phyloP scores from a whole-genome alignment of 1,284 basidiomycete species.

The Ceratobasidium sp. region DNA sequence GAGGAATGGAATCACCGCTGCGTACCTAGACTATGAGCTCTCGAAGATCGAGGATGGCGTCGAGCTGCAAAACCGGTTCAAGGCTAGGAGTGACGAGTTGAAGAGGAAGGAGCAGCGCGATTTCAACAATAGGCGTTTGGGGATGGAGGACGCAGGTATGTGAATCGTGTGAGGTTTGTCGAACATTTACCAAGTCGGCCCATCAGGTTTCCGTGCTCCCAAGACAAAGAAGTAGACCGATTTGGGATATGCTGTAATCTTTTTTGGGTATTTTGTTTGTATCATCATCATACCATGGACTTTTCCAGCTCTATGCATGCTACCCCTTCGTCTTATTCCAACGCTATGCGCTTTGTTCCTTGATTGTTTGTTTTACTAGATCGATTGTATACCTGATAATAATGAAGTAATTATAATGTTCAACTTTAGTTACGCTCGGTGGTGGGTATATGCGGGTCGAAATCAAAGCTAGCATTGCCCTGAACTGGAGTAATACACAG shows the following conservation, averaged over 20 bases:
- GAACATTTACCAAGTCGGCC: not conserved
- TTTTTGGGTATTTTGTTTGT: not conserved
- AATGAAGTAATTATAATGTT: not conserved
- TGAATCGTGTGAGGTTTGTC: not conserved
- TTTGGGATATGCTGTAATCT: not conserved
- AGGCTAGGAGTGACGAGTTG: conserved; percentile 17
- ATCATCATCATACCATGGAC: not conserved
- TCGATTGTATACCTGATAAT: not conserved
- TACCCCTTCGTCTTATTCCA: not conserved
- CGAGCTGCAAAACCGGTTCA: conserved; percentile 22
- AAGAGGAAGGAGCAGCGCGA: conserved; percentile 30
- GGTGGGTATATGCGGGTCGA: not conserved
- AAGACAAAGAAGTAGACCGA: not conserved
- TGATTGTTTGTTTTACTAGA: conserved; percentile 6
- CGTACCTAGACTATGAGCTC: conserved; percentile 24
- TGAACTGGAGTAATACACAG: not conserved
- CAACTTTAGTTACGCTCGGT: not conserved
- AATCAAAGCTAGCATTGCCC: not conserved
- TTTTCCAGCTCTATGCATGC: not conserved
- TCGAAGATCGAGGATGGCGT: conserved; percentile 17
- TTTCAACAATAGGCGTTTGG: conserved; percentile 31
- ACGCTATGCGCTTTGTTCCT: not conserved
- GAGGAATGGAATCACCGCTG: not conserved
- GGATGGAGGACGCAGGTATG: conserved; percentile 40
- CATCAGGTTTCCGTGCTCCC: conserved; percentile 24